Base-by-base conservation (phyloP, 2,329 filamentous ascomycete species). In the Rutstroemia sp. region DNA sequence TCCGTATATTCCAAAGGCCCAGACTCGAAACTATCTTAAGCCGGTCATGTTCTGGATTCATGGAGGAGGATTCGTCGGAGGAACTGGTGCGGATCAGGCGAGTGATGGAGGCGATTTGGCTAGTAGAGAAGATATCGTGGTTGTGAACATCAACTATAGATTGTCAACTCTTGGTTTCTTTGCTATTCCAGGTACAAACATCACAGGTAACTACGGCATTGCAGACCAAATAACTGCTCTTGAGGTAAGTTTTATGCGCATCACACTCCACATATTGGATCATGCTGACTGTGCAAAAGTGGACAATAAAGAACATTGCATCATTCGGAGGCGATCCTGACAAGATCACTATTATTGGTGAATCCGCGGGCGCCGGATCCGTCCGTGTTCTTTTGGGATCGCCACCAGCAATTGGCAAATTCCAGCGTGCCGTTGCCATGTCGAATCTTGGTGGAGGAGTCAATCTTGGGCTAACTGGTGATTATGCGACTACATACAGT, bases 401-500 rank as follows among this genome's bases (percentile, higher is more conserved):
- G 5, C 75, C 75, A 2, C 67, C 70, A 54, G 75, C 75, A 6
- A 76, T 76, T 48, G 71, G 72, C 2, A 73, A 76, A 44, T 76
- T 73, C 51, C 72, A 75, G 58, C 74, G 75, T 8, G 76, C 73
- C 1, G 69, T 79, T 4, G 70, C 75, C 0, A 72, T 78, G 69
- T 77, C 76, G 0, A 81, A 81, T 56, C 70, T 81, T 0, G 79
- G 78, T 21, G 78, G 78, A 2, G 75, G 79, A 25, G 73, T 75
- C 0, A 70, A 70, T 5, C 68, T 80, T 5, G 78, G 76, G 0
- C 65, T 76, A 3, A 65, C 65, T 2, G 71, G 74, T 25, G 73
- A 76, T 60, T 80, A 80, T 52, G 76, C 76, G 6, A 79, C 77
- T 1, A 78, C 76, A 0, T 82, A 80, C 67, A 78, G 75, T 42